These are phyloP conservation scores for Kodamaea fukazawae DNA, from an alignment of 805 yeast genomes.

Conservation along the genomic window DNA sequence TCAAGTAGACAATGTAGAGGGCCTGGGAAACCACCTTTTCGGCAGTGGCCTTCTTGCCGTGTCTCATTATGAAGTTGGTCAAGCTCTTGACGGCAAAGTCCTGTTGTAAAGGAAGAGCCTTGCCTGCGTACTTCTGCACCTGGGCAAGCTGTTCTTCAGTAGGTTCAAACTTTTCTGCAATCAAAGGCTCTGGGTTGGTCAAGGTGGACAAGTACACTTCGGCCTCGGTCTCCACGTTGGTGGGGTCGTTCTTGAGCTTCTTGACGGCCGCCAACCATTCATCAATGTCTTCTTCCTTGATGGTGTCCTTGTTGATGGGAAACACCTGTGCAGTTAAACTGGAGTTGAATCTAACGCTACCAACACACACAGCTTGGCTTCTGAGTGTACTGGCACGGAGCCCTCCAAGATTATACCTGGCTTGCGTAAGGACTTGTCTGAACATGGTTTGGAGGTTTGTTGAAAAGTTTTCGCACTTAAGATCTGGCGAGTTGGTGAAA, in stretches of 20 bases:
- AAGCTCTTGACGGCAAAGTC: slow-evolving; percentile 77
- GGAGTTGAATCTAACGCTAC: slow-evolving; percentile 13
- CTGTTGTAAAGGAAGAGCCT: slow-evolving; percentile 56
- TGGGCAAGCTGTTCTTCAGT: slow-evolving; percentile 63
- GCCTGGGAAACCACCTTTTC: slow-evolving; percentile 72
- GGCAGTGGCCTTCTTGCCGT: slow-evolving; percentile 84
- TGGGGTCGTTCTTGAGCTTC: slow-evolving; percentile 36
- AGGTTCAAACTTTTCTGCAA: slow-evolving; percentile 50
- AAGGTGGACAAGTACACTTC: slow-evolving; percentile 41
- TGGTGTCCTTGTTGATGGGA: slow-evolving; percentile 36
- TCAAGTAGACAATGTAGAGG: slow-evolving; percentile 71
- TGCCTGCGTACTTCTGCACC: slow-evolving; percentile 45
- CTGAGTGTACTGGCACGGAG: too few species aligned
- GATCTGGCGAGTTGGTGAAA: too few species aligned
- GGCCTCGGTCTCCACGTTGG: slow-evolving; percentile 27
- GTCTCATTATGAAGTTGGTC: slow-evolving; percentile 85
- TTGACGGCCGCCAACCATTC: slow-evolving; percentile 47
- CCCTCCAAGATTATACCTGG: neutral
- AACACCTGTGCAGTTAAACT: slow-evolving; percentile 35
- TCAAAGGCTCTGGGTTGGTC: slow-evolving; percentile 35
- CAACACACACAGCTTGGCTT: neutral
- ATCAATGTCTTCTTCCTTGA: slow-evolving; percentile 41
- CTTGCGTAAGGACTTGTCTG: neutral
- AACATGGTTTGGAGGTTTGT: too few species aligned
- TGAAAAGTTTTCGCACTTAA: too few species aligned